phyloP scores from a whole-genome alignment of 2,329 filamentous ascomycete genomes.

The Ceratocystis variospora region DNA sequence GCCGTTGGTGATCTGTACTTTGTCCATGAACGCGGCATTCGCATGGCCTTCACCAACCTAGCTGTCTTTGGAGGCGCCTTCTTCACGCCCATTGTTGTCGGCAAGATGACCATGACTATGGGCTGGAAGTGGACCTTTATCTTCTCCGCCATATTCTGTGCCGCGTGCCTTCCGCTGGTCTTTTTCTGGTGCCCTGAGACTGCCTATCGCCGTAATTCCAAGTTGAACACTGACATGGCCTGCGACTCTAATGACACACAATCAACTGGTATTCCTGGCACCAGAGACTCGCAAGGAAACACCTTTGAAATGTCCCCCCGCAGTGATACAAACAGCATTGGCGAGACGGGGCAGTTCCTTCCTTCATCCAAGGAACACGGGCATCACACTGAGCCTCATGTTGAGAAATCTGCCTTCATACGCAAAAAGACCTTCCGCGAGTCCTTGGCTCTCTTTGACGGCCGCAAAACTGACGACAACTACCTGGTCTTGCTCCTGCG shows the following conservation, averaged over 20 bases:
- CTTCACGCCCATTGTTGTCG: conserved; percentile 75
- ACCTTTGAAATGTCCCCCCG: conserved; percentile 5
- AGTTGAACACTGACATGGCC: conserved; percentile 55
- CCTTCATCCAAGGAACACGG: background rate
- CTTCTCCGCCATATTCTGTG: conserved; percentile 73
- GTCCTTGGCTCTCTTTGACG: conserved; percentile 59
- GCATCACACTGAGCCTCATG: background rate
- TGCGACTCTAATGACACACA: conserved; percentile 25
- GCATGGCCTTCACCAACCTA: conserved; percentile 67
- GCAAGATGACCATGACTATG: conserved; percentile 63
- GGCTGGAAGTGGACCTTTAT: conserved; percentile 86
- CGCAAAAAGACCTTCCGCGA: conserved; percentile 45
- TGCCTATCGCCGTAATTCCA: conserved; percentile 46
- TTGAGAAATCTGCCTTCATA: conserved; percentile 20
- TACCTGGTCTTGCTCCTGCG: conserved; percentile 54
- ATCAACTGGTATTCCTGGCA: background rate
- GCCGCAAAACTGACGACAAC: conserved; percentile 63
- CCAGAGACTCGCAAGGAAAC: background rate
- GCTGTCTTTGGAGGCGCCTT: conserved; percentile 44
- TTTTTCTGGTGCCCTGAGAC: conserved; percentile 77
- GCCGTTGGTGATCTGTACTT: conserved; percentile 82
- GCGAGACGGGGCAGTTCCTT: background rate
- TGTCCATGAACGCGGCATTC: conserved; percentile 67
- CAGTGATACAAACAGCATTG: background rate
- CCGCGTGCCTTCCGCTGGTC: conserved; percentile 52